A percentile compares a stretch with the other conserved stretches of the same genome.
Conservation (phyloP, 1,284 basidiomycete species). For the Kwoniella shivajii region DNA sequence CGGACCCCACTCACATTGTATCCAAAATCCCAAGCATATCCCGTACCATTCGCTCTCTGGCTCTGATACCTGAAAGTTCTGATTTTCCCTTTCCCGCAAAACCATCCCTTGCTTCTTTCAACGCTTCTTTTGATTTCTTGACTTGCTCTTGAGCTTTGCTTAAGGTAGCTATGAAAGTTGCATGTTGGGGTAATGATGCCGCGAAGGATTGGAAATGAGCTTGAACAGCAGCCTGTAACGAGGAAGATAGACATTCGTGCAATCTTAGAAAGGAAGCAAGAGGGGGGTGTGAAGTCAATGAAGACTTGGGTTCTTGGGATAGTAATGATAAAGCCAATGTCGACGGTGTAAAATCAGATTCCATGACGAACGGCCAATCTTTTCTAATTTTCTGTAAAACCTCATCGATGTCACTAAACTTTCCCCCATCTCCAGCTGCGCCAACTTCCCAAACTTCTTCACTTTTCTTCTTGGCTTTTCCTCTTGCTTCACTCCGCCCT, state of each 20-base stretch:
- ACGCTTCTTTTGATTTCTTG: conserved; percentile 65
- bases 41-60: conserved; percentile 76
- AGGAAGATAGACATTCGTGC: conserved; percentile 42
- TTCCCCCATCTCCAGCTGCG: conserved; percentile 31
- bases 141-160: conserved; percentile 72
- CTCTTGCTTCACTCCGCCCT: conserved; percentile 26
- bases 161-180: conserved; percentile 70
- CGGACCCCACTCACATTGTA: conserved; percentile 69
- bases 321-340: conserved; percentile 84
- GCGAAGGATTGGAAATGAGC: conserved; percentile 91
- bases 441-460: conserved; percentile 32
- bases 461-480: conserved; percentile 15
- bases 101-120: conserved; percentile 63
- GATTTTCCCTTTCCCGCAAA: conserved; percentile 56
- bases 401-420: conserved; percentile 56
- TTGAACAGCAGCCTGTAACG: conserved; percentile 56
- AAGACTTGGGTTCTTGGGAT: conserved; percentile 59
- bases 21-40: conserved; percentile 90
- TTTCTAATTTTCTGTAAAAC: conserved; percentile 81
- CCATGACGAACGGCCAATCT: conserved; percentile 86
- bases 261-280: conserved; percentile 43
- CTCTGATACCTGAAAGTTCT: conserved; percentile 83
- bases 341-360: conserved; percentile 87
- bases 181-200: conserved; percentile 83
- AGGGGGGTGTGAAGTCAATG: conserved; percentile 33